Percentiles rank a stretch among this genome's conserved stretches.
phyloP scores from a whole-genome alignment of 108 stramenopile genomes.

The Skeletonema potamos region DNA sequence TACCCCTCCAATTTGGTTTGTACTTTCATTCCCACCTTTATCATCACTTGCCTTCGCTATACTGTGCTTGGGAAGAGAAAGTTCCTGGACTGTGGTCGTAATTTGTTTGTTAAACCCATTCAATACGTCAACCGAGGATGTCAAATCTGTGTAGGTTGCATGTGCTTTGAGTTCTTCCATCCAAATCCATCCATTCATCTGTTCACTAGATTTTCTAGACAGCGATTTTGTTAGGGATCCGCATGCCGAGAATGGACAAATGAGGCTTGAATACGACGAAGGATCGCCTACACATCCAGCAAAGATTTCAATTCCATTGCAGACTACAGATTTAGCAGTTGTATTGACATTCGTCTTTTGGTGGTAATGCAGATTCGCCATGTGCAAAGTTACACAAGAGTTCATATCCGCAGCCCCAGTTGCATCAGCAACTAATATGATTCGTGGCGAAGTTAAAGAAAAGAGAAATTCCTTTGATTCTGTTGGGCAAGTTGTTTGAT shows the following conservation, averaged over 20 bases:
- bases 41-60: not conserved
- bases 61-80: not conserved
- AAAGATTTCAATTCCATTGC: constrained; percentile 25
- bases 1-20: not conserved
- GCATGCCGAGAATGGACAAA: constrained; percentile 1
- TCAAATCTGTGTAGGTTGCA: constrained; percentile 68
- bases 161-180: constrained; percentile 53
- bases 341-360: constrained; percentile 15
- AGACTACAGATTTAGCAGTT: constrained; percentile 1
- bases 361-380: constrained; percentile 56
- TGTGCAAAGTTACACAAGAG: constrained; percentile 43
- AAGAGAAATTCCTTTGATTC: constrained; percentile 52
- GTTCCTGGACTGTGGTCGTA: constrained; percentile 12
- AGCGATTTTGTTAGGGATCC: constrained; percentile 2
- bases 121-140: constrained; percentile 55
- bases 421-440: constrained; percentile 42
- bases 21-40: not conserved
- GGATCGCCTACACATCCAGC: constrained; percentile 5
- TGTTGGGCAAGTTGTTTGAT: not conserved
- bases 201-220: not conserved
- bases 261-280: constrained; percentile 2
- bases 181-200: constrained; percentile 18
- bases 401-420: not conserved
- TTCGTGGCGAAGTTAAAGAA: constrained; percentile 49
- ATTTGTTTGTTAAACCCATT: not conserved